phyloP scores from a whole-genome alignment of 805 yeast species.

The Wickerhamomyces pijperi region DNA sequence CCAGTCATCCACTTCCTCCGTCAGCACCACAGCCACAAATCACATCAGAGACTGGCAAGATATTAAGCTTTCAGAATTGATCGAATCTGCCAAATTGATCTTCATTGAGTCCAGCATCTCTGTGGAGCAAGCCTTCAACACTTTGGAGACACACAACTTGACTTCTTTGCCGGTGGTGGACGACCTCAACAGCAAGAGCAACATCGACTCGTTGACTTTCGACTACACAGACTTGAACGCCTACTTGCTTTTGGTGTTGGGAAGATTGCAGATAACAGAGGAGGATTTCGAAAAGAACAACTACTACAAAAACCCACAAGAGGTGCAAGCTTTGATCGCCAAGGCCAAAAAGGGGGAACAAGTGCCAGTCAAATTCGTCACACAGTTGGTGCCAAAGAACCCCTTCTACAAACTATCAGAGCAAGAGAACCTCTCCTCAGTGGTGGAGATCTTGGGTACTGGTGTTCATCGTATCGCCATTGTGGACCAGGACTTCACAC shows the following conservation, averaged over 20 bases:
- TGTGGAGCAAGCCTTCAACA: slow-evolving; percentile 83
- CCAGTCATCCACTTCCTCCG: slow-evolving; percentile 53
- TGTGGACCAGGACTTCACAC: slow-evolving; percentile 36
- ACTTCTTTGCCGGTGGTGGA: slow-evolving; percentile 79
- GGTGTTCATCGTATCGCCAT: slow-evolving; percentile 95
- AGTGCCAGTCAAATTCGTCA: slow-evolving; percentile 84
- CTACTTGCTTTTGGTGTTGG: slow-evolving; percentile 72
- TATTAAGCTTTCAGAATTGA: slow-evolving; percentile 57
- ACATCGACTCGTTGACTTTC: slow-evolving; percentile 68
- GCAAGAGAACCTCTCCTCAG: slow-evolving; percentile 54
- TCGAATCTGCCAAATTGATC: slow-evolving; percentile 69
- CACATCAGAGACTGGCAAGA: slow-evolving; percentile 61
- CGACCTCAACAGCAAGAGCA: slow-evolving; percentile 25
- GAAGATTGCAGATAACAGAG: slow-evolving; percentile 39
- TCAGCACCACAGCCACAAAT: slow-evolving; percentile 28
- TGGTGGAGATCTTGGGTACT: slow-evolving; percentile 80
- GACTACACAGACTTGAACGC: slow-evolving; percentile 90
- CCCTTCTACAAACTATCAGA: slow-evolving; percentile 76
- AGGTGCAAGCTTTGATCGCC: slow-evolving; percentile 30
- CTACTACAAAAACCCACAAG: slow-evolving; percentile 23
- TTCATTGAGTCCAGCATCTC: slow-evolving; percentile 55
- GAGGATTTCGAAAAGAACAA: slow-evolving; percentile 17
- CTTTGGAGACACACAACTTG: slow-evolving; percentile 56
- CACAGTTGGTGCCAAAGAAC: slow-evolving; percentile 75
- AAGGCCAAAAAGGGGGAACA: slow-evolving; percentile 80